Evolutionary conservation across 1,284 basidiomycete genomes (phyloP), one percentile per base, ranked within the genome.

Genomic region (Papiliotrema nemorosa): DNA sequence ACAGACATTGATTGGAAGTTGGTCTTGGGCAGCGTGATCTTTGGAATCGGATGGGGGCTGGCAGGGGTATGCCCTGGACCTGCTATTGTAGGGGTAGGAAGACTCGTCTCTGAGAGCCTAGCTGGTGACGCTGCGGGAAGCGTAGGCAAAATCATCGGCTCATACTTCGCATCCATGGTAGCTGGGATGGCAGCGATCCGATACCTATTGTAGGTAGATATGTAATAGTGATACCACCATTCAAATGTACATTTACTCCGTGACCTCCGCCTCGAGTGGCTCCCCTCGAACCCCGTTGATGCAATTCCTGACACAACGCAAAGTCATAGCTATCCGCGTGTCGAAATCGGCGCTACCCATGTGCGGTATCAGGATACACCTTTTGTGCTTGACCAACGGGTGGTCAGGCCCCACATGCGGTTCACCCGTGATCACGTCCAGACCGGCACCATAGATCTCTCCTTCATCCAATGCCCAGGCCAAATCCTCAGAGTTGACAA

Each of bases 361-460:
- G 66, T 97, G 93, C 0, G 94, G 93, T 27, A 97, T 64, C 14
- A 93, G 78, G 4, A 85, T 78, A 57, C 87, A 87, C 88, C 60
- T 2, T 7, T 21, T 33, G n/a, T 46, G 24, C 60, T 81, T 81
- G 33, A 96, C 83, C 38, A 97, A 74, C 1, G 87, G 84, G 70
- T 97, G 90, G 60, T 88, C 84, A 2, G 76, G 72, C 0, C 73
- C 64, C 27, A 97, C 79, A 42, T 86, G 76, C 0, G 94, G 94
- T 72, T 98, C 94, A 27, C 89, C 90, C 58, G 92, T 90, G 12
- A 97, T 83, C 29, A 97, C 94, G 70, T 98, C 94, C 5, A 98
- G 66, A 0, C 90, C 94, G 0, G 94, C 94, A 21, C 85, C 92
- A 78, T 87, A 94, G 37, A 97, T 87, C 80, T 84, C 83, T 2